These are phyloP conservation scores for Colletotrichum echinochloae DNA, from an alignment of 2,329 filamentous ascomycete genomes.

Conservation along the genomic window DNA sequence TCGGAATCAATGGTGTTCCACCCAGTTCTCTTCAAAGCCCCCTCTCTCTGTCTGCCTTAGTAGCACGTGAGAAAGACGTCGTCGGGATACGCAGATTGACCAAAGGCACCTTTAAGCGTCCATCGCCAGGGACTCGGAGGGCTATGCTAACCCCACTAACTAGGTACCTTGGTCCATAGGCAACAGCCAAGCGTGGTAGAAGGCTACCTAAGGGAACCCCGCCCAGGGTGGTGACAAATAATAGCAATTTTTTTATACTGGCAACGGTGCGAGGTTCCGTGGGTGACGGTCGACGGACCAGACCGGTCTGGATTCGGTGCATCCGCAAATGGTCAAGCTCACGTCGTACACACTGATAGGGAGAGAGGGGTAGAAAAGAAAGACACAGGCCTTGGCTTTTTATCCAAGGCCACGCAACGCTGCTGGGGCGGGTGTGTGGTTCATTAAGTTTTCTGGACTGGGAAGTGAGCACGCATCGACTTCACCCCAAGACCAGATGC, in stretches of 20 bases:
- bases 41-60: neutral
- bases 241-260: conserved; percentile 7
- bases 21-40: neutral
- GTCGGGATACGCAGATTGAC: neutral
- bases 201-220: neutral
- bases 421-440: neutral
- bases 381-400: neutral
- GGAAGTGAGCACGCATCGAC: neutral
- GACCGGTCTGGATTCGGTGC: conserved; percentile 14
- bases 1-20: conserved; percentile 31
- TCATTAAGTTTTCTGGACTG: neutral
- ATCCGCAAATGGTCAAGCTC: conserved; percentile 4
- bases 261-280: conserved; percentile 15
- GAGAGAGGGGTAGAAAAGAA: too few relatives aligned
- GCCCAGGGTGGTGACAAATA: conserved; percentile 13
- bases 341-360: neutral
- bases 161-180: neutral
- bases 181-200: conserved; percentile 3
- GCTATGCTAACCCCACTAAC: neutral
- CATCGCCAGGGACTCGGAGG: conserved; percentile 11
- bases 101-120: conserved; percentile 15
- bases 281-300: conserved; percentile 4
- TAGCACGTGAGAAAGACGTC: conserved; percentile 8
- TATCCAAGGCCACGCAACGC: neutral
- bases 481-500: neutral